These are phyloP conservation scores for Vitis cinerea DNA, from an alignment of 164 flowering plant genomes.

Conservation along the genomic window DNA sequence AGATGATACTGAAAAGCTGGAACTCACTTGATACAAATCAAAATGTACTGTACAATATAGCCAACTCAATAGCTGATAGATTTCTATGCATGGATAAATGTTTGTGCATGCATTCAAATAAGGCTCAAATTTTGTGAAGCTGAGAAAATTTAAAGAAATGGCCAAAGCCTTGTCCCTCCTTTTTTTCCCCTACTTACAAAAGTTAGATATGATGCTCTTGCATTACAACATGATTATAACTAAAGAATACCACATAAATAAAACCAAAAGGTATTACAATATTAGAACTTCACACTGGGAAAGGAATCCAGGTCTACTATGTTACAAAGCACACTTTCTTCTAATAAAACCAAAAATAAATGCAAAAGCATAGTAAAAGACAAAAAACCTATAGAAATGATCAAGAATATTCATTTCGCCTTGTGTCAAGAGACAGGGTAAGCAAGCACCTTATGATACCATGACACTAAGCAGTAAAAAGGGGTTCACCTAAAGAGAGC, in stretches of 20 bases:
- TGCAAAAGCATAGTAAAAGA: too few relatives aligned
- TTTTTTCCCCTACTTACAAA: too few relatives aligned
- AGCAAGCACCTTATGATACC: too few relatives aligned
- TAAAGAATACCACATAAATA: not conserved
- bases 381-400: not conserved
- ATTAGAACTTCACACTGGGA: not conserved
- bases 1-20: not conserved
- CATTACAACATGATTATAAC: not conserved
- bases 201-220: not conserved
- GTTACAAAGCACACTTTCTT: not conserved
- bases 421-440: not conserved
- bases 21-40: not conserved
- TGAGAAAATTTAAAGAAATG: too few relatives aligned
- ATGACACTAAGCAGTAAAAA: not conserved
- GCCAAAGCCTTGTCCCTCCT: too few relatives aligned
- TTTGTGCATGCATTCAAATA: too few relatives aligned
- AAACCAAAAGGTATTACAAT: not conserved
- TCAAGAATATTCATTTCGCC: not conserved
- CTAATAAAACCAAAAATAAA: not conserved
- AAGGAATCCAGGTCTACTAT: not conserved
- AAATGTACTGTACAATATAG: too few relatives aligned
- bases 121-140: too few relatives aligned
- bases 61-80: too few relatives aligned
- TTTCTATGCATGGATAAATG: too few relatives aligned
- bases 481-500: not conserved